These are phyloP conservation scores for Biscogniauxia marginata DNA, from an alignment of 2,329 filamentous ascomycete genomes.

Conservation along the genomic window DNA sequence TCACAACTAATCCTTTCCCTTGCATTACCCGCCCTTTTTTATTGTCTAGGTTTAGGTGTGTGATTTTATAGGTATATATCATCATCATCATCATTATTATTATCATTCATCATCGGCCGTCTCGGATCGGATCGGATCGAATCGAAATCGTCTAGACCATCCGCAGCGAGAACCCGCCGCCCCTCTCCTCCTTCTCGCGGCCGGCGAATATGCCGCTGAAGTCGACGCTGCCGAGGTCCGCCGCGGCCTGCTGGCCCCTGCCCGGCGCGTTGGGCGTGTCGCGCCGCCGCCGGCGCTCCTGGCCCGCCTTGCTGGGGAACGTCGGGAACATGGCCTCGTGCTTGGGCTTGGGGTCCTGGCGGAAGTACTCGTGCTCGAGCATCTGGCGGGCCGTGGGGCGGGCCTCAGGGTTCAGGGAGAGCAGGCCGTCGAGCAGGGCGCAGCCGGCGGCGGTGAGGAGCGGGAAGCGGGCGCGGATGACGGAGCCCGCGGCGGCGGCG, in stretches of 20 bases:
- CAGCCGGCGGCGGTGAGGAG: slow-evolving; percentile 75
- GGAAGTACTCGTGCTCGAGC: slow-evolving; percentile 80
- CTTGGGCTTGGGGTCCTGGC: slow-evolving; percentile 86
- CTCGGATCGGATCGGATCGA: slow-evolving; percentile 2
- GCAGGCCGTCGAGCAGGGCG: slow-evolving; percentile 64
- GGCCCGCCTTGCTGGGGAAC: slow-evolving; percentile 91
- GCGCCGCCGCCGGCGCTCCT: slow-evolving; percentile 73
- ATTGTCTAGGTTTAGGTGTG: no score
- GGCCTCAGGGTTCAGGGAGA: slow-evolving; percentile 70
- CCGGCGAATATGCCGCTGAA: slow-evolving; percentile 71
- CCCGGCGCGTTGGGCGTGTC: slow-evolving; percentile 81
- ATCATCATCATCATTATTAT: no score
- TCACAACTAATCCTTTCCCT: no score
- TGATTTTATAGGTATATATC: no score
- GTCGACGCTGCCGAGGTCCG: slow-evolving; percentile 56
- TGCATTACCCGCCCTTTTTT: no score
- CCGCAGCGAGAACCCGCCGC: slow-evolving; percentile 65
- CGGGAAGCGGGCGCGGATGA: slow-evolving; percentile 77
- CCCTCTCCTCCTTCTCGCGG: slow-evolving; percentile 61
- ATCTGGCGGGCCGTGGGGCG: slow-evolving; percentile 73
- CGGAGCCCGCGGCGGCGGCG: slow-evolving; percentile 41
- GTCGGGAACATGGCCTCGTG: slow-evolving; percentile 92
- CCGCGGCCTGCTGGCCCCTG: slow-evolving; percentile 65
- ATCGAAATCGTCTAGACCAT: slow-evolving; percentile 45
- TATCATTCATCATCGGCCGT: not conserved